Base-by-base conservation (phyloP, 2,329 filamentous ascomycete species). In the Ophiocordyceps camponoti-floridani region DNA sequence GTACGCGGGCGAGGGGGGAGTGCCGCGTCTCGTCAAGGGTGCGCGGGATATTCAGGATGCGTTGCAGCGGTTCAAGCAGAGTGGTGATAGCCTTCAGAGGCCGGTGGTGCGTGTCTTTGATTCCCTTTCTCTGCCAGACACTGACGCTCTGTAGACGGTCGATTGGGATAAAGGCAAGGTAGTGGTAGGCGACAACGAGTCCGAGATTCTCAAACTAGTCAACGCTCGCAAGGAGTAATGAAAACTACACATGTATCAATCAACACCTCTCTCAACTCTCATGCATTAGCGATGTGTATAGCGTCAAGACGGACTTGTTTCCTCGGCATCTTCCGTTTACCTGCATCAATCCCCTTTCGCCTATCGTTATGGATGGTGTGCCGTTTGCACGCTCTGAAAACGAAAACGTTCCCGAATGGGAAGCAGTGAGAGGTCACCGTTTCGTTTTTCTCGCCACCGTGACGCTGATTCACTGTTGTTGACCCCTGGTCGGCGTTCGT, bases 81-180 rank as follows among this genome's bases (percentile, higher is more conserved):
- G 74, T 62, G 64, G 66, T 2, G 70, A 77, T 28, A 75, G 62
- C 54, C 88, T 96, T 61, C 67, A 82, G 54, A 67, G 80, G 52
- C 89, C 89, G 26, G 65, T 95, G 59, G 84, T 91, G 67, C 56
- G 82, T 72, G 4, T 1, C 46, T 8, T 37, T 16, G 13, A 6
- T 35, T 13, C 33, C 3, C 2, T 37, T 10, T n/a, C 8, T 28
- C 14, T 9, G 9, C 12, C 4, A 2, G 7, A n/a, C 26, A 40
- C 43, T 49, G 23, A 49, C 30, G 11, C 18, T 23, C 11, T 23
- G 40, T 35, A 62, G 73, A 65, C 82, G 47, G 89, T 96, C 44
- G 89, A 96, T 60, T 96, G 91, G 91, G 85, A 82, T 59, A 88
- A 89, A 60, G 91, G 88, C 51, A 83, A 78, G 60, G 89, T 80